Evolutionary conservation across 768 basidiomycete genomes (phyloP), one percentile per base, ranked within the genome.

Genomic region (Rhodotorula babjevae): DNA sequence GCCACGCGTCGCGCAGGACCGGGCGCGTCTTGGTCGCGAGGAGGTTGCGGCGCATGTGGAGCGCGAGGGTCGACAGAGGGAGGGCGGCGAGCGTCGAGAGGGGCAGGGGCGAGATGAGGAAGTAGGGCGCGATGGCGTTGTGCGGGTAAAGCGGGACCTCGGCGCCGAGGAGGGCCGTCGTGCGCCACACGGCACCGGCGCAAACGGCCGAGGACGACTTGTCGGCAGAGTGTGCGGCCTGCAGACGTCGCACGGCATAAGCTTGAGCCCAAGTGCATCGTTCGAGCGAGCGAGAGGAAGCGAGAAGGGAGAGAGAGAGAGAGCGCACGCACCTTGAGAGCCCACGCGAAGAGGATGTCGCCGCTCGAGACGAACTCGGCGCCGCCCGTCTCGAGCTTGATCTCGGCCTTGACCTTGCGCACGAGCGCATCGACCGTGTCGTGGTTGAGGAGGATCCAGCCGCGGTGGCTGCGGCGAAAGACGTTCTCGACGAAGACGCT

Each of bases 291-390:
- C 3, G 10, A 21, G 10, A 49, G 15, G 23, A 23, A 10, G 5
- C 15, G 47, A 49, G 47, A 49, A 47, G 10, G 47, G 21, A 21
- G 36, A 46, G 12, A 18, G 44, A 46, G 18, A 2, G 31, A 40
- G 1, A 12, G 25, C 3, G 8, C 6, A 29, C 53, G 42, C 40
- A 74, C 61, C 61, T 61, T 65, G 23, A 66, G 31, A 0, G 47
- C 5, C 31, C 46, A 66, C 1, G 58, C 58, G 11, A 19, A 40
- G 9, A 66, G 6, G n/a, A 66, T 31, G 65, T 66, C 65, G 14
- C 46, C 56, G 8, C 57, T 59, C 31, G 31, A 40, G 57, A 66
- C 57, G n/a, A 47, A 66, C 65, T 65, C 65, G 16, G 15, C 40
- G 25, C 63, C 63, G 12, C 25, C 55, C 40, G 53, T 56, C 55